Conservation (phyloP, 2,329 filamentous ascomycete species). For the Pseudohalonectria lignicola region DNA sequence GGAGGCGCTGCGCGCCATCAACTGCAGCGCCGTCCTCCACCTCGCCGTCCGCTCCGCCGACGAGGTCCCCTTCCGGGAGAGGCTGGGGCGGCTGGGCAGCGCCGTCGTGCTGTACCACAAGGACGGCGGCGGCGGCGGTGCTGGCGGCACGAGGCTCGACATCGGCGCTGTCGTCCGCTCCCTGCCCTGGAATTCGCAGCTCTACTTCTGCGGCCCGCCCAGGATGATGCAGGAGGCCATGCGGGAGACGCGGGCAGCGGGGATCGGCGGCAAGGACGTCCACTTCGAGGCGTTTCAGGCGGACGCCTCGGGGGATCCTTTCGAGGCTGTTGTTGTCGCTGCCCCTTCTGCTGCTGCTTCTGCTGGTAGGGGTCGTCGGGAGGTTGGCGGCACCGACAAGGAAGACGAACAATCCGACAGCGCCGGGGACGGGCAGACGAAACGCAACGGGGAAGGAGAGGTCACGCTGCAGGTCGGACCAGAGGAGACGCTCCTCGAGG, state of each 20-base stretch:
- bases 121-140: constrained; percentile 11
- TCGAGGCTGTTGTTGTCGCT: constrained; percentile 38
- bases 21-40: constrained; percentile 43
- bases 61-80: constrained; percentile 44
- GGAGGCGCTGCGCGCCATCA: constrained; percentile 26
- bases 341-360: too few species aligned
- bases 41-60: constrained; percentile 41
- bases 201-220: constrained; percentile 51
- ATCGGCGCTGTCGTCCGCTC: constrained; percentile 31
- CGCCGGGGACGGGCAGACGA: background rate
- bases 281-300: constrained; percentile 51
- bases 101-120: constrained; percentile 40
- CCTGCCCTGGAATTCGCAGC: constrained; percentile 40
- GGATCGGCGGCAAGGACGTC: constrained; percentile 36
- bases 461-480: constrained; percentile 30
- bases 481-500: constrained; percentile 39
- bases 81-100: constrained; percentile 26
- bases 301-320: constrained; percentile 44
- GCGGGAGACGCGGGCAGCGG: constrained; percentile 24
- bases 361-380: background rate
- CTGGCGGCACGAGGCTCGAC: constrained; percentile 38
- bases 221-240: constrained; percentile 43
- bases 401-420: too few species aligned
- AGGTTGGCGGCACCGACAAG: background rate
- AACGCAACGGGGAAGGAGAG: constrained; percentile 4